Conservation (phyloP, 805 yeast species). For the Saturnispora bothae region DNA sequence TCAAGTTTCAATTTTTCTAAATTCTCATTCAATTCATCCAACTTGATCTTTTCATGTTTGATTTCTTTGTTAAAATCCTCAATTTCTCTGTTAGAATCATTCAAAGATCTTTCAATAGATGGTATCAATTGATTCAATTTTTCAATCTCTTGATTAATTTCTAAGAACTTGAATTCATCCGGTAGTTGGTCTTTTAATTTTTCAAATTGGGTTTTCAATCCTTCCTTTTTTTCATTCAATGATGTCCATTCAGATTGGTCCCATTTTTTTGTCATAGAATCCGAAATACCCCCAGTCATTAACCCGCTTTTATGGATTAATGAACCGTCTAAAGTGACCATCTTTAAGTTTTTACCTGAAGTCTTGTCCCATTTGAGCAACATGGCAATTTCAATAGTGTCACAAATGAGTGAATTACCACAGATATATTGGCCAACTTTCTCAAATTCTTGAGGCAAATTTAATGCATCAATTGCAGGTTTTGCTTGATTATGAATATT, state of each 20-base stretch:
- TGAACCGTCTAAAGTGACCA: slow-evolving; percentile 78
- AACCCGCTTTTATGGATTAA: slow-evolving; percentile 76
- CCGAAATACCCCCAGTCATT: slow-evolving; percentile 81
- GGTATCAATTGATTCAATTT: slow-evolving; percentile 29
- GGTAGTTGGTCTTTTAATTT: slow-evolving; percentile 37
- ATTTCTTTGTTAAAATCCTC: slow-evolving; percentile 36
- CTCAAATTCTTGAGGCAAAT: slow-evolving; percentile 57
- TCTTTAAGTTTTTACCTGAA: slow-evolving; percentile 43
- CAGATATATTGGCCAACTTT: slow-evolving; percentile 73
- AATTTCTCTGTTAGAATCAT: slow-evolving; percentile 20
- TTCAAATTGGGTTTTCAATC: slow-evolving; percentile 35
- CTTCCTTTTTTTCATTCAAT: slow-evolving; percentile 40
- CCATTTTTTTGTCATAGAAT: slow-evolving; percentile 50
- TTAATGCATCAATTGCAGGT: slow-evolving; percentile 67
- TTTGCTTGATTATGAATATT: slow-evolving; percentile 42
- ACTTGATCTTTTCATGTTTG: slow-evolving; percentile 30
- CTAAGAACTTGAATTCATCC: slow-evolving; percentile 45
- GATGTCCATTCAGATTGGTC: slow-evolving; percentile 56
- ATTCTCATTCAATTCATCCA: slow-evolving; percentile 11
- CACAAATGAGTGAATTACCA: slow-evolving; percentile 72
- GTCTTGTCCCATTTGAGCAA: slow-evolving; percentile 51
- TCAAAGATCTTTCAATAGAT: slow-evolving; percentile 21
- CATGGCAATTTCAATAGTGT: slow-evolving; percentile 57
- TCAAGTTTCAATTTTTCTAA: slow-evolving; percentile 8
- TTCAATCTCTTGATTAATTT: slow-evolving; percentile 45